Percentiles rank a stretch among this genome's conserved stretches.
phyloP scores from a whole-genome alignment of 345 rosid genomes.

The Gossypium raimondii region DNA sequence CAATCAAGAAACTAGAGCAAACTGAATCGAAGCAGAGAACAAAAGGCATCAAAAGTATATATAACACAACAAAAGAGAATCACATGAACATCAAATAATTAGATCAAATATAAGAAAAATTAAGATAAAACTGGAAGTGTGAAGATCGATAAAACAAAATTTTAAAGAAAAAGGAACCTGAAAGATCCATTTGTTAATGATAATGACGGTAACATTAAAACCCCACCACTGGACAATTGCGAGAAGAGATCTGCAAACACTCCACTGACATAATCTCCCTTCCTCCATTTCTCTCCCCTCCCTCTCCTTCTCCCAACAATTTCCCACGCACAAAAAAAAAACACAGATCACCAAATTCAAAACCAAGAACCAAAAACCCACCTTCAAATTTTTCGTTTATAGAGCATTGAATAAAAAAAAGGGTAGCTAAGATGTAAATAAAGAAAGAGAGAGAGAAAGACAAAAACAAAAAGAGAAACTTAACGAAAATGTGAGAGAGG shows the following conservation, averaged over 20 bases:
- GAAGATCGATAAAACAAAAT: conserved; percentile 1
- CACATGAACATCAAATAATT: not conserved
- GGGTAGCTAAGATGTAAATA: conserved; percentile 8
- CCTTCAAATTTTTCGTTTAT: conserved; percentile 4
- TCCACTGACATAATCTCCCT: conserved; percentile 52
- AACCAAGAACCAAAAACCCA: not conserved
- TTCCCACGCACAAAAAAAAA: not conserved
- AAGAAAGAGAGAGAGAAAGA: conserved; percentile 3
- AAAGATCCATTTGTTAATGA: conserved; percentile 99
- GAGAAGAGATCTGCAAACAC: conserved; percentile 77
- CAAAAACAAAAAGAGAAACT: conserved; percentile 23
- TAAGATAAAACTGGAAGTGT: not conserved
- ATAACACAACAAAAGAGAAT: not conserved
- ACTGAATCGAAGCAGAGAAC: conserved; percentile 1
- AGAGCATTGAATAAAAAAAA: conserved; percentile 16
- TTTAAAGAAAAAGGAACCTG: conserved; percentile 51
- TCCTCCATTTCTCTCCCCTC: conserved; percentile 63
- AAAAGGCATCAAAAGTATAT: not conserved
- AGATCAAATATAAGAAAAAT: conserved; percentile 12
- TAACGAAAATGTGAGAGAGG: conserved; percentile 30
- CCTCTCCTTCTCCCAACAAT: not conserved
- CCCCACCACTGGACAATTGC: conserved; percentile 98
- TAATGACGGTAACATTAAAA: conserved; percentile 92
- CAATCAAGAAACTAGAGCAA: not conserved
- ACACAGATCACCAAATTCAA: conserved; percentile 22